Evolutionary conservation across 257 asterid genomes (phyloP), one percentile per base, ranked within the genome.

Genomic region (Salvia miltiorrhiza): DNA sequence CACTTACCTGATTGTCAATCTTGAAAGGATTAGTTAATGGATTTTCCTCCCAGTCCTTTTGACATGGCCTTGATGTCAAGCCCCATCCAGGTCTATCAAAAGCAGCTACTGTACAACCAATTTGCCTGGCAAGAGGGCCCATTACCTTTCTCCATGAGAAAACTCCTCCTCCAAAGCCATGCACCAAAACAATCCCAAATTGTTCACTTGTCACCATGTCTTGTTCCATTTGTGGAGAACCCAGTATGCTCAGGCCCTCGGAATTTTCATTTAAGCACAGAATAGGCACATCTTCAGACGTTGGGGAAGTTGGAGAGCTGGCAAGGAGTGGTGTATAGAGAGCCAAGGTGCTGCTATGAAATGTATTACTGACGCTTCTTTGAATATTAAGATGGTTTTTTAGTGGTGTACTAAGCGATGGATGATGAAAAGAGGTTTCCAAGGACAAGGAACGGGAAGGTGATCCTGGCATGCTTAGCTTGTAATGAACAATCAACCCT

Each of bases 71-170:
- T 56, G 98, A 90, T 30, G 98, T 90, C 82, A 93, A 73, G 68
- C 98, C 97, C 96, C 98, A 93, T 52, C 98, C 98, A 61, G 98
- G 97, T 73, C 98, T 79, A 73, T 93, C 97, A 77, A 93, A 93
- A 73, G 98, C 95, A 73, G 80, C 88, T 47, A 93, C 97, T 3
- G 87, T 70, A 79, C 95, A 93, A 80, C 98, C 96, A 32, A 78
- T 79, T 75, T 88, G 95, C 41, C 80, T 84, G 44, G 97, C 80
- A 67, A 93, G 75, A 41, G 70, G 76, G 40, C 82, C 86, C 88
- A 88, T 88, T 44, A 93, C 84, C 66, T 88, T 83, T 82, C 98
- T 90, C 98, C 98, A 93, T 4, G 98, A 85, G 74, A 93, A 93
- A 63, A 87, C 87, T 5, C 98, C 96, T 10, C 97, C 98, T 55